A percentile compares a stretch with the other conserved stretches of the same genome.
These are phyloP conservation scores for Triadica sebifera DNA, from an alignment of 345 rosid species.

Conservation along the genomic window DNA sequence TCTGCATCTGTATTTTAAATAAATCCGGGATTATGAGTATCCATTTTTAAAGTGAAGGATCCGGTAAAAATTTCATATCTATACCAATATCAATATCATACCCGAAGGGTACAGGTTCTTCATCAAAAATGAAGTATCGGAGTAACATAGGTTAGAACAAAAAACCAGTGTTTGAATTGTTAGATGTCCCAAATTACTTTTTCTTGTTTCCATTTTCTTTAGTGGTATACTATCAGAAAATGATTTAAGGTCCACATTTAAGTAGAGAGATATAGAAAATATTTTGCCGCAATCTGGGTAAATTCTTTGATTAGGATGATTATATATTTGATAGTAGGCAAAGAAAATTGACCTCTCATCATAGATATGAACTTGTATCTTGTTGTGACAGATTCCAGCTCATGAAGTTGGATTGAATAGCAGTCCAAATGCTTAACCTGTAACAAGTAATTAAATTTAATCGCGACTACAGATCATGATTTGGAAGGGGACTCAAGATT, in stretches of 20 bases:
- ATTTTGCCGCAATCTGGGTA: neutral
- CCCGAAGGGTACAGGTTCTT: too few relatives aligned
- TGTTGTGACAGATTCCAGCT: slow-evolving; percentile 79
- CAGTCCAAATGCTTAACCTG: slow-evolving; percentile 93
- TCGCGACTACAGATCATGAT: neutral
- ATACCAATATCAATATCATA: too few relatives aligned
- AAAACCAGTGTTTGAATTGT: neutral
- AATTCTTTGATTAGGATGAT: neutral
- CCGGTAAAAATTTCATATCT: too few relatives aligned
- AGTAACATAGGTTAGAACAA: too few relatives aligned
- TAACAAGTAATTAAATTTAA: slow-evolving; percentile 3
- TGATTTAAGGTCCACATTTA: neutral
- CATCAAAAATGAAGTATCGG: too few relatives aligned
- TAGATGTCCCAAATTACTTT: neutral
- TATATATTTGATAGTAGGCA: neutral
- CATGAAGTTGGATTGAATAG: slow-evolving; percentile 62
- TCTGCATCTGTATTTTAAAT: too few relatives aligned
- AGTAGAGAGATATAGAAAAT: neutral
- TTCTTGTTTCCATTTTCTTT: neutral
- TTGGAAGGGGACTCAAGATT: neutral
- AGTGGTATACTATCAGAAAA: neutral
- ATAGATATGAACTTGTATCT: slow-evolving; percentile 75
- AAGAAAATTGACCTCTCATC: slow-evolving; percentile 73
- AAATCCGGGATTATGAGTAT: too few relatives aligned
- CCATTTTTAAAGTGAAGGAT: too few relatives aligned